phyloP scores from a whole-genome alignment of 2,329 filamentous ascomycete species.

The Huntiella abstrusa region DNA sequence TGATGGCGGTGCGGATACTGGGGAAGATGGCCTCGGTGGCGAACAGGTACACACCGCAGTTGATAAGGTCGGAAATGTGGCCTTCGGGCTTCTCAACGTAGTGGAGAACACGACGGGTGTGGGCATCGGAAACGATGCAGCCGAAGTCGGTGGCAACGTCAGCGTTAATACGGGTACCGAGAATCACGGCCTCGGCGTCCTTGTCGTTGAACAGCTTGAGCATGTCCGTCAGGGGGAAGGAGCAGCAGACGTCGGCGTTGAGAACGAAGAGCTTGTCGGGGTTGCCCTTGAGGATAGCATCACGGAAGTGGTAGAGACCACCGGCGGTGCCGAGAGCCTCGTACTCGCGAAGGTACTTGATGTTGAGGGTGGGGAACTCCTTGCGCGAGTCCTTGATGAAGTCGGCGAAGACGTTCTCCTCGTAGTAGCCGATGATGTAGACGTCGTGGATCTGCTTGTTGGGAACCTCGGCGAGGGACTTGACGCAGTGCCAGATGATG shows the following conservation, averaged over 20 bases:
- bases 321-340: constrained; percentile 88
- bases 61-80: constrained; percentile 95
- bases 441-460: constrained; percentile 72
- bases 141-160: constrained; percentile 92
- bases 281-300: constrained; percentile 89
- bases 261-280: constrained; percentile 93
- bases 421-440: constrained; percentile 96
- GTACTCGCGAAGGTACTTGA: constrained; percentile 96
- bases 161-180: constrained; percentile 78
- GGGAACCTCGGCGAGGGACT: constrained; percentile 74
- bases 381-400: constrained; percentile 84
- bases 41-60: constrained; percentile 97
- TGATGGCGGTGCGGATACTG: constrained; percentile 83
- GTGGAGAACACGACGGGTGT: constrained; percentile 89
- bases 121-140: constrained; percentile 86
- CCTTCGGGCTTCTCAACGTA: constrained; percentile 99
- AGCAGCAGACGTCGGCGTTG: constrained; percentile 97
- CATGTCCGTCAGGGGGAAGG: constrained; percentile 92
- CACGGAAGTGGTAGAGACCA: constrained; percentile 96
- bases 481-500: constrained; percentile 95
- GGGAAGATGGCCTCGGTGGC: constrained; percentile 91
- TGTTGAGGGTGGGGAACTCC: constrained; percentile 71
- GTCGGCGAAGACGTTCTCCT: constrained; percentile 89
- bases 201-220: constrained; percentile 83
- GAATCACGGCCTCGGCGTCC: constrained; percentile 88